Evolutionary conservation across 768 basidiomycete species (phyloP), one percentile per base, ranked within the genome.

Genomic region (Gautieria morchelliformis): DNA sequence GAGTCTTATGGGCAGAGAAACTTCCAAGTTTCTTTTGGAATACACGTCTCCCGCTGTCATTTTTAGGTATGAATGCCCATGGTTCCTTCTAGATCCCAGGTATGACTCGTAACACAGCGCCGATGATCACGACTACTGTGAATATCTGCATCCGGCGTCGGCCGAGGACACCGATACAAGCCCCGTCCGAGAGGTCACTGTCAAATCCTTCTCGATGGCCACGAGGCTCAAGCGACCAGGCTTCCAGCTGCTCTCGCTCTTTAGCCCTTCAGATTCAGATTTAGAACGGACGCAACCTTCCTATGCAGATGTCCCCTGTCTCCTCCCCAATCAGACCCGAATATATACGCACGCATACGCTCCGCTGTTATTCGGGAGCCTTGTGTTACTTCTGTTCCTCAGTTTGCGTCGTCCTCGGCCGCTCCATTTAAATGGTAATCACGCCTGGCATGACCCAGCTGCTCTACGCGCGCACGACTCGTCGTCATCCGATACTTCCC

Each of bases 71-170:
- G 73, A 62, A 27, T n/a, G 19, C 41, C 4, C 27, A 2, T 0
- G 17, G 3, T 52, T 32, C 3, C 20, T 14, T 27, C 15, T 4
- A 47, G 46, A 47, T 12, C 20, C 22, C 44, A 20, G 6, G 27
- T 32, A 12, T 30, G 17, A 50, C 20, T 61, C 27, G 59, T n/a
- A 54, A 12, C 20, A n/a, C 58, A 92, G 89, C 62, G 95, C 91
- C 5, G 93, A 97, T 68, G 93, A 97, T 65, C 93, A 96, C 67
- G 95, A 97, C 64, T 92, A 94, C 62, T 98, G 95, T 69, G 89
- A 89, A 72, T 82, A 84, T 65, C 73, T 74, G 66, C 82, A 85
- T 67, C 62, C 70, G 61, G 66, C 68, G 53, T 60, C 60, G 55
- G 59, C 59, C 61, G 17, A 52, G 63, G 39, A 65, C 56, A 39